Conservation (phyloP, 306 rosid genomes). For the Gastrolobium villosum region DNA sequence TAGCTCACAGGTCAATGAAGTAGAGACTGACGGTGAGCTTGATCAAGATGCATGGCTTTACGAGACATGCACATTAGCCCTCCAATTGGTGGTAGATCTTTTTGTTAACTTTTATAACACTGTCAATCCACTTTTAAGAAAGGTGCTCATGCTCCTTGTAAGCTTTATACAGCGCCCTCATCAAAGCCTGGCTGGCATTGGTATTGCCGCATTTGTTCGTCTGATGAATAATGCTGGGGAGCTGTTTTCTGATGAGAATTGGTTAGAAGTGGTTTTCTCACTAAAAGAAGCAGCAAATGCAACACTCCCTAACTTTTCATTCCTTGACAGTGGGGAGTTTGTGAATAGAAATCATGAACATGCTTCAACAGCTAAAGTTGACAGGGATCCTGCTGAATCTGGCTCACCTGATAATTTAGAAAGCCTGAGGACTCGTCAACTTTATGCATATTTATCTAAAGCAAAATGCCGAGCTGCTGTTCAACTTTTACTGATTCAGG, state of each 20-base stretch:
- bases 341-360: slow-evolving; percentile 50
- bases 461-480: slow-evolving; percentile 98
- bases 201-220: slow-evolving; percentile 98
- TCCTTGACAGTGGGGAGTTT: slow-evolving; percentile 61
- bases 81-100: slow-evolving; percentile 96
- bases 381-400: slow-evolving; percentile 62
- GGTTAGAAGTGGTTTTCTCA: slow-evolving; percentile 93
- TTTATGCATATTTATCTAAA: slow-evolving; percentile 76
- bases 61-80: slow-evolving; percentile 98
- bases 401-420: slow-evolving; percentile 66
- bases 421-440: slow-evolving; percentile 55
- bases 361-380: slow-evolving; percentile 59
- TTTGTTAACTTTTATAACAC: slow-evolving; percentile 94
- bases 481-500: slow-evolving; percentile 98
- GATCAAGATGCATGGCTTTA: slow-evolving; percentile 99
- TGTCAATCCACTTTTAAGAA: slow-evolving; percentile 89
- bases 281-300: slow-evolving; percentile 89
- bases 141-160: slow-evolving; percentile 91
- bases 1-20: slow-evolving; percentile 65
- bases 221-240: slow-evolving; percentile 98
- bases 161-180: slow-evolving; percentile 98
- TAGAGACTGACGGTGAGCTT: slow-evolving; percentile 69
- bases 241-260: slow-evolving; percentile 92
- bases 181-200: slow-evolving; percentile 99
- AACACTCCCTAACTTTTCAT: slow-evolving; percentile 86